Percentiles rank a stretch among this genome's conserved stretches.
Evolutionary conservation across 2,329 filamentous ascomycete genomes (phyloP).

Genomic region (Calonectria henricotiae): DNA sequence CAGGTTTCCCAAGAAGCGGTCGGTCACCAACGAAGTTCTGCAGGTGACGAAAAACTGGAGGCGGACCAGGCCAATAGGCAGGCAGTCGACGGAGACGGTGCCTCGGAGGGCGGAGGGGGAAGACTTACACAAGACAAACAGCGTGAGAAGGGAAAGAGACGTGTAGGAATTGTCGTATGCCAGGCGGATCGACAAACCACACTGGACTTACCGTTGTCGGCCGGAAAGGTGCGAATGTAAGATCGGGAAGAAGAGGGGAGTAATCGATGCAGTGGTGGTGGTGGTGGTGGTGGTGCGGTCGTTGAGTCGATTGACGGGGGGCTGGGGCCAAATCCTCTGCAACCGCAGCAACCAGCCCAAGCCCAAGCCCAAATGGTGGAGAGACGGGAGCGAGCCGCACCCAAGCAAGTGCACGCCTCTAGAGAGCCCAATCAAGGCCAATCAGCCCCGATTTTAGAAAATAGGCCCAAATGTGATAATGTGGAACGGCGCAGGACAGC

Average conservation of each 20-base stretch:
- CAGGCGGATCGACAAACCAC: conserved; percentile 35
- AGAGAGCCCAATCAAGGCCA: conserved; percentile 24
- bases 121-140: conserved; percentile 39
- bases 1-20: conserved; percentile 32
- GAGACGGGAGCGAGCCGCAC: conserved; percentile 34
- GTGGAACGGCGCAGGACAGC: conserved; percentile 34
- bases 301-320: conserved; percentile 37
- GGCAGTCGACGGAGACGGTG: conserved; percentile 31
- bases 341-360: conserved; percentile 51
- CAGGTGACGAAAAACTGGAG: conserved; percentile 33
- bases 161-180: conserved; percentile 28
- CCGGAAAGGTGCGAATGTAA: conserved; percentile 30
- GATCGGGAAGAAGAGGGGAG: conserved; percentile 33
- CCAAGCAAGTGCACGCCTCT: conserved; percentile 21
- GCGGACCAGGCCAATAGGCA: conserved; percentile 43
- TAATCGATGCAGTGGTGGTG: conserved; percentile 28
- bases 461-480: conserved; percentile 14
- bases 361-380: conserved; percentile 36
- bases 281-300: conserved; percentile 36
- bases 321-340: conserved; percentile 45
- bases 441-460: conserved; percentile 21
- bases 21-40: conserved; percentile 36
- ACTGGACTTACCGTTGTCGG: conserved; percentile 37
- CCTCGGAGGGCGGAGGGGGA: conserved; percentile 3
- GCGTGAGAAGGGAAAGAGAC: conserved; percentile 15